Percentiles rank a stretch among this genome's conserved stretches.
phyloP scores from a whole-genome alignment of 2,329 filamentous ascomycete genomes.

The Diaporthe eres region DNA sequence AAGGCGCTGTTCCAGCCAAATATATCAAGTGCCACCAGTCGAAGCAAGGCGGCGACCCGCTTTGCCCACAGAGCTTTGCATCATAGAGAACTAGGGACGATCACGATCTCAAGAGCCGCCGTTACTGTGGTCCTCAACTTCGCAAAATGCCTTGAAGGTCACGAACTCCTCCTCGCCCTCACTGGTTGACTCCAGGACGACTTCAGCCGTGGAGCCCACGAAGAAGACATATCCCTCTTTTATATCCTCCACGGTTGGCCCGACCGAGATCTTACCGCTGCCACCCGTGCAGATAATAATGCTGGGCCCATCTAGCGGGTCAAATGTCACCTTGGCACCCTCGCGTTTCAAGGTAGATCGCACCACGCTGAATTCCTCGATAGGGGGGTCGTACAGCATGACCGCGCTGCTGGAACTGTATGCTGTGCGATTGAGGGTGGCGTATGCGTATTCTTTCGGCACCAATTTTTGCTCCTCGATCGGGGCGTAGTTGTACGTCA shows the following conservation, averaged over 20 bases:
- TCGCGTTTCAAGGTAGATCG: conserved; percentile 79
- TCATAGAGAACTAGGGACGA: background rate
- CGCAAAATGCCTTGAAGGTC: conserved; percentile 95
- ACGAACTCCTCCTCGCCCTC: conserved; percentile 78
- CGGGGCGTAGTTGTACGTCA: conserved; percentile 96
- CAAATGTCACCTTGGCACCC: conserved; percentile 89
- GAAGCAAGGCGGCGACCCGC: background rate
- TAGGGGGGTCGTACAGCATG: conserved; percentile 91
- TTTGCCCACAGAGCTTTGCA: background rate
- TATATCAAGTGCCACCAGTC: background rate
- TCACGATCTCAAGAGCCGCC: conserved; percentile 51
- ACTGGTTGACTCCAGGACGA: conserved; percentile 77
- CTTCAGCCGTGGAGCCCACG: conserved; percentile 89
- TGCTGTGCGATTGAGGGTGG: conserved; percentile 82
- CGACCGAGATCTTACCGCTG: conserved; percentile 86
- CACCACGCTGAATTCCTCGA: conserved; percentile 95
- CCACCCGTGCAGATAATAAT: conserved; percentile 93
- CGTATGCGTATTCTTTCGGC: conserved; percentile 88
- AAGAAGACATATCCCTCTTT: conserved; percentile 84
- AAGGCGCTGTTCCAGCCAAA: background rate
- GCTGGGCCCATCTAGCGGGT: conserved; percentile 88
- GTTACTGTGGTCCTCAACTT: conserved; percentile 72
- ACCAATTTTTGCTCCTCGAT: conserved; percentile 96
- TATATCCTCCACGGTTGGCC: conserved; percentile 82
- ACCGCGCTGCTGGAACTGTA: conserved; percentile 83